Percentiles rank a stretch among this genome's conserved stretches.
Evolutionary conservation across 2,329 filamentous ascomycete genomes (phyloP).

Genomic region (Ampelomyces quisqualis): DNA sequence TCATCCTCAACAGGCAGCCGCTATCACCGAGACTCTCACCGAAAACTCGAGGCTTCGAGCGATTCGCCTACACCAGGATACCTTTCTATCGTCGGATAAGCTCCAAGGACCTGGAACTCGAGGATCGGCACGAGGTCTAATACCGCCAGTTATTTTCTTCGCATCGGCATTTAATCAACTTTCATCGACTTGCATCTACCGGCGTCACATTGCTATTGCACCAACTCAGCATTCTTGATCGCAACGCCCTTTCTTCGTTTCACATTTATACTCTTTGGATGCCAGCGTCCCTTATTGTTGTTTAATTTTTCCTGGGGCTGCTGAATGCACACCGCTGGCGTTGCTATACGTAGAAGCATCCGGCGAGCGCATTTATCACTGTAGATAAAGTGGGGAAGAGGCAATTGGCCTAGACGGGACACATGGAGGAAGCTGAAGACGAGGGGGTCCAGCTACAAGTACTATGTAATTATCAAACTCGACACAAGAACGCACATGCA

Average conservation of each 20-base stretch:
- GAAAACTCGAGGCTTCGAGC: slow-evolving; percentile 18
- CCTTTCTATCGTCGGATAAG: slow-evolving; percentile 43
- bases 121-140: slow-evolving; percentile 42
- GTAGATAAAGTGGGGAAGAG: neutral
- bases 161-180: slow-evolving; percentile 26
- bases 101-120: slow-evolving; percentile 39
- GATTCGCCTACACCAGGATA: slow-evolving; percentile 28
- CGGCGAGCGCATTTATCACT: neutral
- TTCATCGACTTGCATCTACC: slow-evolving; percentile 26
- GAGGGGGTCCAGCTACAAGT: too few species aligned
- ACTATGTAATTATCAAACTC: too few species aligned
- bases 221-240: slow-evolving; percentile 1
- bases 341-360: slow-evolving; percentile 9
- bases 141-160: slow-evolving; percentile 1
- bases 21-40: slow-evolving; percentile 16
- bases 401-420: neutral
- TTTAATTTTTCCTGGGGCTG: slow-evolving; percentile 10
- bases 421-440: neutral
- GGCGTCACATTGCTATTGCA: slow-evolving; percentile 14
- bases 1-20: slow-evolving; percentile 40
- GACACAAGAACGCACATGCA: too few species aligned
- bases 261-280: slow-evolving; percentile 8
- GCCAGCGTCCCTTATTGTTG: slow-evolving; percentile 7
- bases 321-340: slow-evolving; percentile 2
- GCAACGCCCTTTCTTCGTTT: slow-evolving; percentile 12